Evolutionary conservation across 352 stramenopile genomes (phyloP).

Genomic region (Pythium phragmiticola): DNA sequence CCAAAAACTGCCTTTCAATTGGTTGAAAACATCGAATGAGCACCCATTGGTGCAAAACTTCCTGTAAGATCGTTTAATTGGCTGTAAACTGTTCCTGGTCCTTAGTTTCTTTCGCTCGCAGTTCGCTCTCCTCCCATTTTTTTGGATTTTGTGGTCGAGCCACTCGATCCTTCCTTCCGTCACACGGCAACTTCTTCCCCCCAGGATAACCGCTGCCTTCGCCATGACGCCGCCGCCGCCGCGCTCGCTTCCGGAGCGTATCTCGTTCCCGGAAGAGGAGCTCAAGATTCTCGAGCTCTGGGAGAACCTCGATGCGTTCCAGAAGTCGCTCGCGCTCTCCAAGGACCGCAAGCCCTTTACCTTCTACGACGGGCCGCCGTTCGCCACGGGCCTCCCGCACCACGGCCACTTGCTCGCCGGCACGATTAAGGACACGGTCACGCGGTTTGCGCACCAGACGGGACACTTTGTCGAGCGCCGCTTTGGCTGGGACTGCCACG

Average conservation of each 20-base stretch:
- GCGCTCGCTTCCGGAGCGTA: slow-evolving; percentile 80
- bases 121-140: neutral
- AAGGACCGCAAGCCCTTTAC: slow-evolving; percentile 95
- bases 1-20: neutral
- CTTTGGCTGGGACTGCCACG: slow-evolving; percentile 99
- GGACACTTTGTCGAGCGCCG: slow-evolving; percentile 96
- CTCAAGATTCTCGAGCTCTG: slow-evolving; percentile 72
- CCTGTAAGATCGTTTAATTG: neutral
- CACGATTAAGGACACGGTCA: slow-evolving; percentile 99
- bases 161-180: neutral
- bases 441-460: slow-evolving; percentile 98
- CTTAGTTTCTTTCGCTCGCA: slow-evolving; percentile 1
- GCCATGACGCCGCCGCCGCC: slow-evolving; percentile 25
- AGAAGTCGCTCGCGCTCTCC: slow-evolving; percentile 91
- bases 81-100: neutral
- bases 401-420: slow-evolving; percentile 98
- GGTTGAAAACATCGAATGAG: neutral
- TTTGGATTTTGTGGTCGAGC: slow-evolving; percentile 1
- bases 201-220: neutral
- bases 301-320: slow-evolving; percentile 89
- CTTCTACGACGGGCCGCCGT: slow-evolving; percentile 99
- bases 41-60: slow-evolving; percentile 6
- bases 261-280: slow-evolving; percentile 86
- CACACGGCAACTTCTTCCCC: neutral
- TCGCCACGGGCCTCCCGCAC: slow-evolving; percentile 98